A percentile compares a stretch with the other conserved stretches of the same genome.
These are phyloP conservation scores for Tricladium varicosporioides DNA, from an alignment of 2,329 filamentous ascomycete genomes.

Conservation along the genomic window DNA sequence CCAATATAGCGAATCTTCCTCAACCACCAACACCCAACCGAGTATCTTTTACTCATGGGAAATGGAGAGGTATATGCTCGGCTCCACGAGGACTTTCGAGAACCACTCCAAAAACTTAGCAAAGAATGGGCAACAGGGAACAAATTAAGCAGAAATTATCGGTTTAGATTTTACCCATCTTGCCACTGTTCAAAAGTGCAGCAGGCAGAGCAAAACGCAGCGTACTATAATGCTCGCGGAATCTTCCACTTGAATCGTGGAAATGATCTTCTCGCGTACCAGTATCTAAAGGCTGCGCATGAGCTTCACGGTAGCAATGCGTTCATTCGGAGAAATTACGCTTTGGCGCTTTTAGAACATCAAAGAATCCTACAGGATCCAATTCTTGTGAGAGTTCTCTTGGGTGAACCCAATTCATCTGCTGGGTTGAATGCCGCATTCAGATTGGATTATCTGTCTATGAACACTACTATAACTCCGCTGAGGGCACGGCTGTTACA, in stretches of 20 bases:
- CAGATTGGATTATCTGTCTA: too few relatives aligned
- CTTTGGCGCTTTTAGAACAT: too few relatives aligned
- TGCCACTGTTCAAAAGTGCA: neutral
- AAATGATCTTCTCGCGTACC: neutral
- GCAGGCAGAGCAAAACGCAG: neutral
- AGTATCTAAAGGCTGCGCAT: neutral
- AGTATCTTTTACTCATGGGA: conserved; percentile 1
- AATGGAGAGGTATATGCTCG: neutral
- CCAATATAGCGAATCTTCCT: neutral
- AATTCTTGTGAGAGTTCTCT: too few relatives aligned
- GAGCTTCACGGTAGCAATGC: neutral
- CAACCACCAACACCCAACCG: conserved; percentile 3
- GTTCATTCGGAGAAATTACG: too few relatives aligned
- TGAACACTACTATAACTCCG: too few relatives aligned
- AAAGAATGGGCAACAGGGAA: neutral
- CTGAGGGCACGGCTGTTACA: too few relatives aligned
- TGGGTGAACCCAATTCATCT: too few relatives aligned
- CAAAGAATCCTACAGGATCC: too few relatives aligned
- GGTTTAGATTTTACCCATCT: neutral
- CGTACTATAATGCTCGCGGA: neutral
- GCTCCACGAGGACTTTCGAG: neutral
- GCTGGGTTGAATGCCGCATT: too few relatives aligned
- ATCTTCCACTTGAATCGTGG: neutral
- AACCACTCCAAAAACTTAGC: neutral
- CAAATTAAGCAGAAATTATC: neutral